Evolutionary conservation across 345 rosid genomes (phyloP).

Genomic region (Camelina neglecta): DNA sequence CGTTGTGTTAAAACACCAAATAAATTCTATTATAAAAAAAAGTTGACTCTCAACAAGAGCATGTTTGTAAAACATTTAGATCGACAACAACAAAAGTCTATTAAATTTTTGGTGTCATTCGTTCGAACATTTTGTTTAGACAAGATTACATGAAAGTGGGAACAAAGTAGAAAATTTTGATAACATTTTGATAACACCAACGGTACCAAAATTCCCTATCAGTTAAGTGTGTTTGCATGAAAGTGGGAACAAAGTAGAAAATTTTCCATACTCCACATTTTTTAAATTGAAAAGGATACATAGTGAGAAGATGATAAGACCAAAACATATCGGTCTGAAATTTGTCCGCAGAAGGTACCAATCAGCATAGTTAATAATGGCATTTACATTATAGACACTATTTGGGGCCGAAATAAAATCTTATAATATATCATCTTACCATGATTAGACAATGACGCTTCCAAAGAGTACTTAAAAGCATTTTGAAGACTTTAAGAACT

Average conservation of each 20-base stretch:
- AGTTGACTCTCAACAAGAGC: neutral
- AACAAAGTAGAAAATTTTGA: neutral
- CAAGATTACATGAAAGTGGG: neutral
- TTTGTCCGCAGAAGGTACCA: slow-evolving; percentile 1
- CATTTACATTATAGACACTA: slow-evolving; percentile 4
- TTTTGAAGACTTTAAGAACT: slow-evolving; percentile 9
- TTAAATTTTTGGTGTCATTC: neutral
- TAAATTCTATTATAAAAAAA: too few relatives aligned
- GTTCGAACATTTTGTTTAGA: neutral
- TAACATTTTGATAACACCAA: too few relatives aligned
- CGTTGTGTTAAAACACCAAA: neutral
- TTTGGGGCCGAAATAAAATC: slow-evolving; percentile 1
- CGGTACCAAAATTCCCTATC: neutral
- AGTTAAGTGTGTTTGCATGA: neutral
- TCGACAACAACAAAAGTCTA: neutral
- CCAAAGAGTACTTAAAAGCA: neutral
- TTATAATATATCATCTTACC: slow-evolving; percentile 16
- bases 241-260: neutral
- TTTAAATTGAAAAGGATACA: neutral
- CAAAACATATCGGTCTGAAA: neutral
- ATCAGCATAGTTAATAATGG: slow-evolving; percentile 6
- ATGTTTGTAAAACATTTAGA: neutral
- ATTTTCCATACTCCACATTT: neutral
- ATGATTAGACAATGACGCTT: slow-evolving; percentile 26
- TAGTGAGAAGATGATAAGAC: slow-evolving; percentile 22